Evolutionary conservation across 2,329 filamentous ascomycete genomes (phyloP).

Genomic region (Zelopaecilomyces penicillatus): DNA sequence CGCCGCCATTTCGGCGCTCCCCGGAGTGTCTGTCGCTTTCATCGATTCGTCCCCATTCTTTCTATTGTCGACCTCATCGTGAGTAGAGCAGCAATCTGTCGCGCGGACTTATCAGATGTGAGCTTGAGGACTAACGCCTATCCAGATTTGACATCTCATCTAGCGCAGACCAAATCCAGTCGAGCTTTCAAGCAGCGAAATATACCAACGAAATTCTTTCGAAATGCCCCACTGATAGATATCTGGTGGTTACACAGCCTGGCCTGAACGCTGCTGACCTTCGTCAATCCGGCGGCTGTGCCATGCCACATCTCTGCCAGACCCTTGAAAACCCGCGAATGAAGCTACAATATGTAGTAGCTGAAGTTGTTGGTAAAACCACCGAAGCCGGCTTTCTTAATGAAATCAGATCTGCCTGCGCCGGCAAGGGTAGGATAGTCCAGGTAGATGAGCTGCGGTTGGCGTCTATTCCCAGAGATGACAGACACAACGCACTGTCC

Average conservation of each 20-base stretch:
- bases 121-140: slow-evolving; percentile 3
- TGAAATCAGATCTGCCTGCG: slow-evolving; percentile 41
- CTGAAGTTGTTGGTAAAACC: slow-evolving; percentile 48
- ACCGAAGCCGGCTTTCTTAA: slow-evolving; percentile 32
- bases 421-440: slow-evolving; percentile 26
- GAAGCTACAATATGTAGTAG: slow-evolving; percentile 37
- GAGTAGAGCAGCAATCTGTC: slow-evolving; percentile 28
- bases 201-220: slow-evolving; percentile 46
- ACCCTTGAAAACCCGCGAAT: slow-evolving; percentile 28
- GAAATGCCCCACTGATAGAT: slow-evolving; percentile 64
- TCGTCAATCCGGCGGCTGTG: slow-evolving; percentile 36
- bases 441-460: slow-evolving; percentile 34
- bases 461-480: slow-evolving; percentile 28
- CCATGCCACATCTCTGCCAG: slow-evolving; percentile 45
- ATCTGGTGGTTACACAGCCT: slow-evolving; percentile 71
- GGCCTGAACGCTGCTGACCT: slow-evolving; percentile 66
- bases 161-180: slow-evolving; percentile 39
- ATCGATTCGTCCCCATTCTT: slow-evolving; percentile 84
- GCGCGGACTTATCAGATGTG: slow-evolving; percentile 4
- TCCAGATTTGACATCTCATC: slow-evolving; percentile 26
- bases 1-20: slow-evolving; percentile 43
- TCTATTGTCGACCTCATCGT: slow-evolving; percentile 78
- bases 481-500: slow-evolving; percentile 36
- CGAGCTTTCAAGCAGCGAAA: slow-evolving; percentile 34
- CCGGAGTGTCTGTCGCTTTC: slow-evolving; percentile 61